Base-by-base conservation (phyloP, 2,329 filamentous ascomycete species). In the Beauveria sp. region DNA sequence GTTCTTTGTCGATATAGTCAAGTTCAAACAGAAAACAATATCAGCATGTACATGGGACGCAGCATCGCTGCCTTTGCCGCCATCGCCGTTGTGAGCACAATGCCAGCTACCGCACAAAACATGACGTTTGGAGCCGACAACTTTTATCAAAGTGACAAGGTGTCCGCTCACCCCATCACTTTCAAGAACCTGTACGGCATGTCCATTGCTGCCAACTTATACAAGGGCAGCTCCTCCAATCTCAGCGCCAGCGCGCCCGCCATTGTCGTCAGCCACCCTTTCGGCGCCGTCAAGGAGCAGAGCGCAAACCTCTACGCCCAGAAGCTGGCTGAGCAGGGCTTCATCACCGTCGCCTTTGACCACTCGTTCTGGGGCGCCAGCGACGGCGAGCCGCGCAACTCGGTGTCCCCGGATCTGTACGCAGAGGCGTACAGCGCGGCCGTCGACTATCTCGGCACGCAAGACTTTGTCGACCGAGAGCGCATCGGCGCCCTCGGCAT, bases 201-300 rank as follows among this genome's bases (percentile, higher is more conserved):
- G 43, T 22, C 43, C 43, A 46, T 46, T 20, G 43, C 43, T 14
- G 43, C 43, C 43, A 46, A 46, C 20, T 5, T 46, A 2, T 46
- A 46, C 43, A 22, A 46, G 4, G 20, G 43, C 20, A 20, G 20
- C 10, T 12, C 18, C 10, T 46, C 12, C 20, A 22, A 22, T 12
- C 20, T 9, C 43, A 46, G 49, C 20, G 40, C 12, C 31, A 20
- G n/a, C 2, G 20, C 53, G 1, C 62, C 64, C 3, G 70, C 69
- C 26, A 67, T 71, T 46, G 48, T 72, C 22, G 69, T 72, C 43
- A 65, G 68, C 12, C 69, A 70, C 24, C 70, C 69, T 0, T 67
- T 69, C 65, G 69, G 70, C 9, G 69, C 69, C 3, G 68, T 71
- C 14, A 72, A 72, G 42, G 70, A 72, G 60, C 69, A 72, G 52